Evolutionary conservation across 768 basidiomycete genomes (phyloP).

Genomic region (Pleurotus platypus): DNA sequence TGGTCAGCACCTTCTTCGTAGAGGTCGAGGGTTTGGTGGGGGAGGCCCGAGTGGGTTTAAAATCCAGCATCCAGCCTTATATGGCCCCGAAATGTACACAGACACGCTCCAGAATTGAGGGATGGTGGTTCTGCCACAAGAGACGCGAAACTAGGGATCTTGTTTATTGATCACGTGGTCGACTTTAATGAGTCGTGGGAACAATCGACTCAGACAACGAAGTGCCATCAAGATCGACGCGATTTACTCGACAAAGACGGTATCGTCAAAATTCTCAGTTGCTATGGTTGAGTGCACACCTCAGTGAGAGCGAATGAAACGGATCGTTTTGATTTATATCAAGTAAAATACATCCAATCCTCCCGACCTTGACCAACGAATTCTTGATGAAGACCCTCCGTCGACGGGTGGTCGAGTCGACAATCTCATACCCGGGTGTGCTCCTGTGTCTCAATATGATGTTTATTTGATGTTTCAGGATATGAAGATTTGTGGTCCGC

Average conservation of each 20-base stretch:
- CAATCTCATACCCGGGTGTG: neutral
- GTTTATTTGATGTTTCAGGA: neutral
- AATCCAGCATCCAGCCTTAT: slow-evolving; percentile 7
- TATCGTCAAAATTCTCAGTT: no score
- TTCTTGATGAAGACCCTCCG: no score
- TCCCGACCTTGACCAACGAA: no score
- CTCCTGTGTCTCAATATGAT: neutral
- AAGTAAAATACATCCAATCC: no score
- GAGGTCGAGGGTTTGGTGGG: neutral
- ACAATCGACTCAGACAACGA: no score
- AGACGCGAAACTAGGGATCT: neutral
- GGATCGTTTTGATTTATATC: no score
- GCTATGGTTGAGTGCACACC: no score
- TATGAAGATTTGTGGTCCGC: neutral
- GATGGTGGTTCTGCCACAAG: neutral
- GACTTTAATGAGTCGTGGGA: no score
- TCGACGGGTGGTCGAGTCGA: no score
- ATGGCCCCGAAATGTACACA: neutral
- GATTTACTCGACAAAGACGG: no score
- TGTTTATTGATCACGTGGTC: neutral
- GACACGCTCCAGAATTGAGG: neutral
- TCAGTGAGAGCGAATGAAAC: no score
- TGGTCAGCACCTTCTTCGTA: neutral
- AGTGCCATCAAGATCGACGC: no score
- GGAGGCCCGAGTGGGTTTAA: slow-evolving; percentile 9